Conservation (phyloP, 2,329 filamentous ascomycete genomes). For the Albophoma yamanashiensis region DNA sequence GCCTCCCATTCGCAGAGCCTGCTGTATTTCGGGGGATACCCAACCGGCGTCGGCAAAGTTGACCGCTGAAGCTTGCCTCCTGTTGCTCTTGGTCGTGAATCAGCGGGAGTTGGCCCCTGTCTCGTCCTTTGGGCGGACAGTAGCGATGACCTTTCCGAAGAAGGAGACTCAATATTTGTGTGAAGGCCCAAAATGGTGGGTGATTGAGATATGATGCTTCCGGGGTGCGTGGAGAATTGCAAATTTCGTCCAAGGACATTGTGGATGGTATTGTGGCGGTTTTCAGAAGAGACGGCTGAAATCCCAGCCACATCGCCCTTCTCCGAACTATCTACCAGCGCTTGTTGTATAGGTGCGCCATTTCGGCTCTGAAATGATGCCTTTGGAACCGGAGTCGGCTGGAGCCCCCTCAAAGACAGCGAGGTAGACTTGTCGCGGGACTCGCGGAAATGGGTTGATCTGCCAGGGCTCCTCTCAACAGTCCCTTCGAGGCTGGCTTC, state of each 20-base stretch:
- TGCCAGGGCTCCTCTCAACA: not conserved
- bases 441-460: not conserved
- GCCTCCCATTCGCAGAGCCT: not conserved
- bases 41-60: not conserved
- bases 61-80: not conserved
- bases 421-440: not conserved
- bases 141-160: slow-evolving; percentile 1
- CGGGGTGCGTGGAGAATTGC: not conserved
- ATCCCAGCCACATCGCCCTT: too few relatives aligned
- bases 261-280: not conserved
- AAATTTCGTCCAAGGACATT: not conserved
- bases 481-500: not conserved
- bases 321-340: not conserved
- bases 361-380: not conserved
- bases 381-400: not conserved
- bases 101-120: not conserved
- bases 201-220: not conserved
- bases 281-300: not conserved
- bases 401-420: not conserved
- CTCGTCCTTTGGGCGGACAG: slow-evolving; percentile 4
- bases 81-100: not conserved
- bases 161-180: slow-evolving; percentile 10
- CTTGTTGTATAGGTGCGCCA: not conserved
- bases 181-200: slow-evolving; percentile 10
- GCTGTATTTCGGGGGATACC: not conserved